phyloP scores from a whole-genome alignment of 2,329 filamentous ascomycete species.

The Curvularia verruculosa region DNA sequence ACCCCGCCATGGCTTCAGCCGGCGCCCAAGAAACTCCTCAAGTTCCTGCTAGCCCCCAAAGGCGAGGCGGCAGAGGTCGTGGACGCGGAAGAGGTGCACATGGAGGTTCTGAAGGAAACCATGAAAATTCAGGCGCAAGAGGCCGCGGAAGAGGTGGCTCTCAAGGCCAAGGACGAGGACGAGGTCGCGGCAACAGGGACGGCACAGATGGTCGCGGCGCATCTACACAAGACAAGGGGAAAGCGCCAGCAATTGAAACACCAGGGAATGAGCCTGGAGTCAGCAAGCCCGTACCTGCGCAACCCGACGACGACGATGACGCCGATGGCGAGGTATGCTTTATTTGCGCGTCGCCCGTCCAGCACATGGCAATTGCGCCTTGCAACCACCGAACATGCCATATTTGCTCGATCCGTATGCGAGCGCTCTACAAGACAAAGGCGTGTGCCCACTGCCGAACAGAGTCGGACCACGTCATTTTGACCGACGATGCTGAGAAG shows the following conservation, averaged over 20 bases:
- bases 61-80: constrained; percentile 39
- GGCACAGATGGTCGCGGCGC: constrained; percentile 38
- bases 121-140: constrained; percentile 28
- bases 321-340: constrained; percentile 81
- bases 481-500: constrained; percentile 84
- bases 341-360: constrained; percentile 91
- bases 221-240: constrained; percentile 37
- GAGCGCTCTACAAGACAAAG: constrained; percentile 94
- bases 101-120: constrained; percentile 25
- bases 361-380: constrained; percentile 85
- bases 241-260: constrained; percentile 23
- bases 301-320: constrained; percentile 42
- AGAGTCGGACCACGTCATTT: constrained; percentile 81
- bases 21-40: constrained; percentile 31
- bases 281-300: constrained; percentile 6
- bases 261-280: constrained; percentile 14
- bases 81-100: constrained; percentile 39
- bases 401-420: constrained; percentile 88
- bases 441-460: constrained; percentile 95
- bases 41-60: constrained; percentile 34
- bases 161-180: constrained; percentile 44
- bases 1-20: constrained; percentile 45
- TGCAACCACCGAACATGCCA: constrained; percentile 98
- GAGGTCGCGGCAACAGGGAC: constrained; percentile 42
- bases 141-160: constrained; percentile 47